Base-by-base conservation (phyloP, 2,329 filamentous ascomycete species). In the Didymosphaeria variabile region DNA sequence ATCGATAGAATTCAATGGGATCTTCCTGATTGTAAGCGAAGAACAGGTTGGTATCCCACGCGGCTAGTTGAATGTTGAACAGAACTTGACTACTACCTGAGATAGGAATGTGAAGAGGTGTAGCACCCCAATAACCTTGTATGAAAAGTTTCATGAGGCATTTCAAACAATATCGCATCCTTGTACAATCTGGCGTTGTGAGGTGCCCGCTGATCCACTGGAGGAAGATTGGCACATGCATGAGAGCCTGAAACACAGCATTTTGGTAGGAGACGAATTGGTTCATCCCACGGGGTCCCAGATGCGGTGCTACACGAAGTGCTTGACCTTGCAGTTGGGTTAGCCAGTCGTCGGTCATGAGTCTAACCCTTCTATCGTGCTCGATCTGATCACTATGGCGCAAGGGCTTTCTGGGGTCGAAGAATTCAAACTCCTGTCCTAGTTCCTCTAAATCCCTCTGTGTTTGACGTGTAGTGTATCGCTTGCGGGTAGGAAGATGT, bases 181-280 rank as follows among this genome's bases (percentile, higher is more conserved):
- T 36, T 31, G 10, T 15, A 34, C 47, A 36, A 2, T 51, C 31
- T 3, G 17, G 4, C 10, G 17, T 26, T 13, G 6, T n/a, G 17
- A 8, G 1, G n/a, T 52, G 50, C 10, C 31, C 17, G 26, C n/a
- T 5, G n/a, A 52, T 40, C 50, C 50, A 52, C 5, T 40, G 17
- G 13, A 52, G 32, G 32, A 52, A 52, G 5, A 52, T 52, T 4
- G 50, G 34, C n/a, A 34, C 26, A n/a, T 40, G 50, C 34, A 40
- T 38, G 49, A 52, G 50, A 40, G 50, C 19, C 19, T 52, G 50
- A 40, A 23, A 40, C 1, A 40, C 21, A 4, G n/a, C 17, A 5
- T 40, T 52, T 9, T 38, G 32, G 13, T 52, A 40, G 17, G 17
- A 52, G 19, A 5, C 5, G 2, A 15, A n/a, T 31, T 15, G 12